Evolutionary conservation across 495 filamentous ascomycete species (phyloP).

Genomic region (Hyphodiscus hymeniophilus): DNA sequence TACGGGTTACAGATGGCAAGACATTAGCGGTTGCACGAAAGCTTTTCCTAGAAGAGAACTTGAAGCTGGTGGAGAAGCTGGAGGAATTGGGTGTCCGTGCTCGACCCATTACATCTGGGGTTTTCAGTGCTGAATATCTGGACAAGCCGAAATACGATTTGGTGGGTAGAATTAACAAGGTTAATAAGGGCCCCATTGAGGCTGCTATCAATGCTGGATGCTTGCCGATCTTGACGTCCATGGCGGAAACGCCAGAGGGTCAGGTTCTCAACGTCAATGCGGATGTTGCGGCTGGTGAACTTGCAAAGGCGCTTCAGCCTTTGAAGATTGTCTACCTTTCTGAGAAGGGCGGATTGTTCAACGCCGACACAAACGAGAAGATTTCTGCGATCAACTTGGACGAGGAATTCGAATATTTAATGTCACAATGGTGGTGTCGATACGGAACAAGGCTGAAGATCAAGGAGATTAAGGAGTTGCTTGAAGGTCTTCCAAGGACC

Average conservation of each 20-base stretch:
- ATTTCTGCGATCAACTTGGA: slow-evolving; percentile 97
- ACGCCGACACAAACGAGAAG: slow-evolving; percentile 87
- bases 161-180: slow-evolving; percentile 90
- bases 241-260: slow-evolving; percentile 89
- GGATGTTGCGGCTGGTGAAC: slow-evolving; percentile 89
- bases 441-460: slow-evolving; percentile 97
- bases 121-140: slow-evolving; percentile 91
- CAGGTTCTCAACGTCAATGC: slow-evolving; percentile 98
- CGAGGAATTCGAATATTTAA: slow-evolving; percentile 91
- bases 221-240: slow-evolving; percentile 90
- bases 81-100: slow-evolving; percentile 88
- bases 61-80: slow-evolving; percentile 88
- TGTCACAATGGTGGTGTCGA: slow-evolving; percentile 93
- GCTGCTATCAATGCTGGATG: slow-evolving; percentile 87
- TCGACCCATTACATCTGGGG: slow-evolving; percentile 84
- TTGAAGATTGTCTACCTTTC: slow-evolving; percentile 97
- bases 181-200: slow-evolving; percentile 87
- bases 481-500: slow-evolving; percentile 77
- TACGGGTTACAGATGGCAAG: slow-evolving; percentile 92
- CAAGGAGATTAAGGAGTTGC: slow-evolving; percentile 93
- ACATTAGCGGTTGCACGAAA: slow-evolving; percentile 84
- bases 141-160: slow-evolving; percentile 91
- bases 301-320: slow-evolving; percentile 82
- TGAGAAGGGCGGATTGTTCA: slow-evolving; percentile 94
- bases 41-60: slow-evolving; percentile 91